Conservation (phyloP, 108 stramenopile genomes). For the Stephanodiscus triporus region DNA sequence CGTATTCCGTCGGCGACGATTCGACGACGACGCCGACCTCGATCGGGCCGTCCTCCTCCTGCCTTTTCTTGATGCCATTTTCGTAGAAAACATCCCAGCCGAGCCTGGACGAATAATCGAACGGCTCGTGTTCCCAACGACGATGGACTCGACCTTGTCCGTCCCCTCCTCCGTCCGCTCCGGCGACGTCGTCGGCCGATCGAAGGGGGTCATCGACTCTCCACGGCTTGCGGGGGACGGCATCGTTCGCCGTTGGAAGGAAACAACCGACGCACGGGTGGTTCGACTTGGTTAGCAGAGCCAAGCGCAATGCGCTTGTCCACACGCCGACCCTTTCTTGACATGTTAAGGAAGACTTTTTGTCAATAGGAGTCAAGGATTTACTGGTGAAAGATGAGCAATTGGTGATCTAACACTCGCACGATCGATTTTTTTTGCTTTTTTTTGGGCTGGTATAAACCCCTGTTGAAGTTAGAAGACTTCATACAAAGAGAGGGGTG, state of each 20-base stretch:
- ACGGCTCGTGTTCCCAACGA: slow-evolving; percentile 36
- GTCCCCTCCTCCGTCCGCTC: background rate
- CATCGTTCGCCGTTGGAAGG: background rate
- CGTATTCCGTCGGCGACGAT: slow-evolving; percentile 28
- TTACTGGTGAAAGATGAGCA: too few species aligned
- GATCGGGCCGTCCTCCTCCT: background rate
- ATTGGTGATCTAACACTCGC: too few species aligned
- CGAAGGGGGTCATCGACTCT: too few species aligned
- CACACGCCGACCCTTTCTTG: too few species aligned
- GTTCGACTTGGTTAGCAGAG: background rate
- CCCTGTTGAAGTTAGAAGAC: too few species aligned
- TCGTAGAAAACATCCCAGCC: slow-evolving; percentile 76
- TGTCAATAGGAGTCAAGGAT: too few species aligned
- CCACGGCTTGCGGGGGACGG: background rate
- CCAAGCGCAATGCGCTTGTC: too few species aligned
- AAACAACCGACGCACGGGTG: background rate
- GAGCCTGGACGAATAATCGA: slow-evolving; percentile 66
- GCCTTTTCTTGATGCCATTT: slow-evolving; percentile 10
- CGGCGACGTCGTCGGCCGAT: background rate
- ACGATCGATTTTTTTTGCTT: too few species aligned
- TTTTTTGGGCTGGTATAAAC: too few species aligned
- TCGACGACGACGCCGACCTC: slow-evolving; percentile 2
- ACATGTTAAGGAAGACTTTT: too few species aligned
- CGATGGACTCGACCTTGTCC: background rate
- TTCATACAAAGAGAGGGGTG: too few species aligned